phyloP scores from a whole-genome alignment of 2,329 filamentous ascomycete species.

The Microsporum canis region DNA sequence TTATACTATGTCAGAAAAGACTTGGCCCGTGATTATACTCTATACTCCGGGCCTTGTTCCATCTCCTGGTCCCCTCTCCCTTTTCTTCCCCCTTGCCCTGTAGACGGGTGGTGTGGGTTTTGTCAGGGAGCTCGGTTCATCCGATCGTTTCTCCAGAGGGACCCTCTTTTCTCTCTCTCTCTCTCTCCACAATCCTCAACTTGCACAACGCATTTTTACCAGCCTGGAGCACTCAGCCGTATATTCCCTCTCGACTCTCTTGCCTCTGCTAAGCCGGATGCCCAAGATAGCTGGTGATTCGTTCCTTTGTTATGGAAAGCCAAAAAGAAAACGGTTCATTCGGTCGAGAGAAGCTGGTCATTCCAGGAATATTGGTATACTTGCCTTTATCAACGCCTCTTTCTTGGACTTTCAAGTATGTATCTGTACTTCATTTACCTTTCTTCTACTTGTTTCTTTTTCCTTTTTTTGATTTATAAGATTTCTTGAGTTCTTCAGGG shows the following conservation, averaged over 20 bases:
- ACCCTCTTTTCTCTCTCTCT: not conserved
- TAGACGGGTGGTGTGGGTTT: not conserved
- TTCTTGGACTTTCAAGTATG: not conserved
- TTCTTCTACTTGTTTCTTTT: not conserved
- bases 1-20: not conserved
- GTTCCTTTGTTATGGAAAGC: not conserved
- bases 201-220: not conserved
- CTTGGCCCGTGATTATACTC: not conserved
- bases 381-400: not conserved
- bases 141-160: not conserved
- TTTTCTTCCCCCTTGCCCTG: not conserved
- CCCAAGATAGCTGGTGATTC: not conserved
- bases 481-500: constrained; percentile 1
- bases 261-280: not conserved
- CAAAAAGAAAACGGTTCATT: not conserved
- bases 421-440: not conserved
- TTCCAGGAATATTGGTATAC: not conserved
- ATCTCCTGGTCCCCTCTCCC: not conserved
- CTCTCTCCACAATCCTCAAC: not conserved
- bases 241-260: not conserved
- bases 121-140: not conserved
- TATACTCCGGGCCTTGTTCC: not conserved
- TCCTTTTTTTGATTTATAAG: not conserved
- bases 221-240: not conserved
- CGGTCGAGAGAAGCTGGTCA: not conserved